Base-by-base conservation (phyloP, 257 asterid species). In the Fraxinus quadrangulata region DNA sequence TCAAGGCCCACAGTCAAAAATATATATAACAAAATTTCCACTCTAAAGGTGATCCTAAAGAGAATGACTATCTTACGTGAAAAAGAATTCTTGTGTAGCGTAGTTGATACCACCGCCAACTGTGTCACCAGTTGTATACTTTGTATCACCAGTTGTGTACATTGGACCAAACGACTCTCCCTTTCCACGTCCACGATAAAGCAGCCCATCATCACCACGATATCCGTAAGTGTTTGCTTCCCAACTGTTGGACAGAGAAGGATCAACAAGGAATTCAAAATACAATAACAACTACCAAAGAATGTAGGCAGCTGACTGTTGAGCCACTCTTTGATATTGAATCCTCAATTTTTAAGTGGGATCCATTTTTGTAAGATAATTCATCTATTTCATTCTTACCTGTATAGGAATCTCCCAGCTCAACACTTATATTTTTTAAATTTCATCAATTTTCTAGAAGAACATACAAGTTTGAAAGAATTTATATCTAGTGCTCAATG, bases 41-140 rank as follows among this genome's bases (percentile, higher is more conserved):
- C 17, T 23, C 3, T n/a, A 33, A 71, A 68, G 37, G 68, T 4
- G 12, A 56, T n/a, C 37, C 30, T 2, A 73, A 23, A 70, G 30
- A 34, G 71, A 72, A 70, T 67, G 69, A 75, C 74, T 33, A 82
- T 79, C 96, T 87, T 84, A 96, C 99, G 99, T 96, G 89, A 96
- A 93, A 86, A 93, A 96, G 76, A 96, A 87, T 72, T 96, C 96
- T 78, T 91, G 94, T 2, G 89, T 73, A n/a, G 92, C 84, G 79
- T 92, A 92, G 81, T 90, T 96, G 85, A 96, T 93, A 74, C 99
- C 99, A 68, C 96, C 93, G 59, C 99, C 99, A 82, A 92, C 93
- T 10, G 92, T 92, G 81, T 96, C 99, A 71, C 94, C 98, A 34
- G 96, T 84, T 59, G 97, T 85, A 80, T 70, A 63, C 33, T 63